These are phyloP conservation scores for Zoysia matrella DNA, from an alignment of 202 grass and related monocot species.

Conservation along the genomic window DNA sequence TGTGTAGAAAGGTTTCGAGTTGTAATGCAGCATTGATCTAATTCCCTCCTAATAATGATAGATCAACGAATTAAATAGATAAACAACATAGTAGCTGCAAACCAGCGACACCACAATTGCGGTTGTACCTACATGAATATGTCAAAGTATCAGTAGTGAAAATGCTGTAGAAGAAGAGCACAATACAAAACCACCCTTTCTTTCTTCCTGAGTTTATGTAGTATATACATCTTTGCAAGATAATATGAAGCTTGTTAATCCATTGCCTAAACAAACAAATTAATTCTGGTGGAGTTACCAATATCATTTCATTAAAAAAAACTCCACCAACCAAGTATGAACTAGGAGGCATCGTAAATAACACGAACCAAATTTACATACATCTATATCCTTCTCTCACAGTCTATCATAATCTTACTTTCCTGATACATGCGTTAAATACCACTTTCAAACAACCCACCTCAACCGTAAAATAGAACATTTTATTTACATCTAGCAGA, in stretches of 20 bases:
- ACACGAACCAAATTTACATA: neutral
- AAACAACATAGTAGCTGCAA: slow-evolving; percentile 7
- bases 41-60: slow-evolving; percentile 25
- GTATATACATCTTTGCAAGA: neutral
- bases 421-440: neutral
- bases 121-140: neutral
- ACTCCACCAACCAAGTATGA: neutral
- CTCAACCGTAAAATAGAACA: slow-evolving; percentile 4
- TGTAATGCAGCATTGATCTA: neutral
- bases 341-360: neutral
- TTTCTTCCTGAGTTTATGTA: slow-evolving; percentile 1
- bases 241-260: neutral
- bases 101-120: slow-evolving; percentile 1
- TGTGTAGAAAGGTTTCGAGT: neutral
- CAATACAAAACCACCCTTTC: neutral
- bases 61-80: neutral
- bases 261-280: neutral
- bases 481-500: neutral
- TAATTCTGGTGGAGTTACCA: neutral
- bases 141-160: slow-evolving; percentile 9
- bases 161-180: neutral
- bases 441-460: slow-evolving; percentile 9
- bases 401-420: slow-evolving; percentile 1
- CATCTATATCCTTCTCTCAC: neutral
- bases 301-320: neutral